phyloP scores from a whole-genome alignment of 352 stramenopile genomes.

The Phytophthora brassicae region DNA sequence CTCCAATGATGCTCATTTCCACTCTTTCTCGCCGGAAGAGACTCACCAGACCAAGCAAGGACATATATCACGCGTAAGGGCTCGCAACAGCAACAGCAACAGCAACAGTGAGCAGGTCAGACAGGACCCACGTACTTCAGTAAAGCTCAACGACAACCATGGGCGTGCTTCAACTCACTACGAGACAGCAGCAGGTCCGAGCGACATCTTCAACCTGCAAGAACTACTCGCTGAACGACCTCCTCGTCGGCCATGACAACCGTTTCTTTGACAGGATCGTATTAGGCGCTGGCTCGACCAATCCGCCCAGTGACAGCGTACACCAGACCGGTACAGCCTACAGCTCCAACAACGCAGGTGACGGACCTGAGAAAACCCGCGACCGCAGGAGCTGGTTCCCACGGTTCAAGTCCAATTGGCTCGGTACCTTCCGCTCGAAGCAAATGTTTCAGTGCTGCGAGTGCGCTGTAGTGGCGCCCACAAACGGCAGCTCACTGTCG shows the following conservation, averaged over 20 bases:
- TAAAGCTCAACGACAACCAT: conserved; percentile 24
- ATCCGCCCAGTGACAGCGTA: conserved; percentile 36
- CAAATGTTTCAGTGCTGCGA: conserved; percentile 87
- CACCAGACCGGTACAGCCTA: conserved; percentile 66
- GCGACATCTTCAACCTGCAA: conserved; percentile 7
- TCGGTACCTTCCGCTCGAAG: conserved; percentile 86
- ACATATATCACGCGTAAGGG: conserved; percentile 14
- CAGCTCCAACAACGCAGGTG: conserved; percentile 73
- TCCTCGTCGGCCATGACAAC: background rate
- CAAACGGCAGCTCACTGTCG: conserved; percentile 20
- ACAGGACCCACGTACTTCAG: no score
- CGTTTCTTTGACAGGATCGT: background rate
- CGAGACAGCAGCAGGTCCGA: conserved; percentile 1
- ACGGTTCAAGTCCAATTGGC: conserved; percentile 87
- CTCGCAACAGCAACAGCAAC: no score
- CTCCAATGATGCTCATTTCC: conserved; percentile 41
- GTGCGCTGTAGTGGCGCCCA: conserved; percentile 57
- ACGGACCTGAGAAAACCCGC: conserved; percentile 84
- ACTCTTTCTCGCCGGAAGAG: conserved; percentile 35
- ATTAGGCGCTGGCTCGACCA: background rate
- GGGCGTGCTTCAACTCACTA: conserved; percentile 29
- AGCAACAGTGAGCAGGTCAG: no score
- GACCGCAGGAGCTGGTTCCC: conserved; percentile 88
- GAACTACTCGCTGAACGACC: background rate
- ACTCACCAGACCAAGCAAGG: background rate